Evolutionary conservation across 768 basidiomycete species (phyloP), one percentile per base, ranked within the genome.

Genomic region (Boletus edulis): DNA sequence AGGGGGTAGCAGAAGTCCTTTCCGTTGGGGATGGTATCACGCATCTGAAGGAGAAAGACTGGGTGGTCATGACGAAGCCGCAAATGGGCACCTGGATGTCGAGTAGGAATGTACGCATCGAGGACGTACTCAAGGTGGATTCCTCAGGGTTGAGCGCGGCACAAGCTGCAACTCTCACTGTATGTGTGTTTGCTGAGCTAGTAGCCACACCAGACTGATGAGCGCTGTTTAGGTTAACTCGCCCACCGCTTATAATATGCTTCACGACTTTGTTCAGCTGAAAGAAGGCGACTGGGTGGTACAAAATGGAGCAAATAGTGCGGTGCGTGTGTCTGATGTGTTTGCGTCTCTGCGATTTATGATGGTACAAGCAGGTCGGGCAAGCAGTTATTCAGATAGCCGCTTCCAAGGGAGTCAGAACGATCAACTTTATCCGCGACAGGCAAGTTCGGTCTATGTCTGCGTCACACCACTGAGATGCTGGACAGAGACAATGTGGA

Each of bases 381-480:
- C 89, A 94, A 75, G 84, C 85, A 0, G 88, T 93, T 22, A 90
- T 94, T 46, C 91, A 94, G 61, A 86, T 95, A 38, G 90, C 91
- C n/a, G 83, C 81, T 31, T 75, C 80, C 15, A 78, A 75, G 46
- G 86, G 87, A 7, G 54, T 91, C 40, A 86, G 85, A 39, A 94
- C 91, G 2, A 81, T 94, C 62, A 94, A 94, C 64, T 79, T 94
- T 57, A 82, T 95, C 24, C 82, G 93, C 17, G 75, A 82, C 56
- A 76, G 91, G 89, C 86, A 57, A 38, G 37, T 18, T 49, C 41
- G n/a, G 29, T 47, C 46, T 42, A 38, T 41, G 7, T 37, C 20
- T 31, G 18, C 8, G 29, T 24, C 6, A 18, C 24, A 11, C 20
- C 5, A 14, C 53, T 62, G 44, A 58, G 37, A 41, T 27, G 27